Conservation (phyloP, 352 stramenopile species). For the Globisporangium uncinulatum region DNA sequence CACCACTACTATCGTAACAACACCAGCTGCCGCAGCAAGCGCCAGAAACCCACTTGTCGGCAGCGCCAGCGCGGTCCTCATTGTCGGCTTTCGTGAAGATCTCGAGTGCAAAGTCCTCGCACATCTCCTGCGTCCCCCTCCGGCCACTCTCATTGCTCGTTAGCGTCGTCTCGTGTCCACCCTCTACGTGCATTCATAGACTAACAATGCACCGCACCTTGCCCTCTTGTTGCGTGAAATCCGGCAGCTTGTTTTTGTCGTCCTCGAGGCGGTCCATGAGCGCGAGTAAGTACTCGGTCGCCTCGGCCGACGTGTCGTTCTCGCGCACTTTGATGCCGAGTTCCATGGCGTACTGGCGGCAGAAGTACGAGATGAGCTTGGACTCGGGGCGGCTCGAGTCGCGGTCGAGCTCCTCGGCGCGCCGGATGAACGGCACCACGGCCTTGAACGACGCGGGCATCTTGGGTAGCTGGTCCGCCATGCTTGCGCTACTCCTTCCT, state of each 20-base stretch:
- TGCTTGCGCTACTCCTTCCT: constrained; percentile 17
- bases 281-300: constrained; percentile 85
- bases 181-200: neutral
- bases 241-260: constrained; percentile 87
- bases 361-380: constrained; percentile 95
- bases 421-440: constrained; percentile 91
- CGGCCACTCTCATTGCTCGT: neutral
- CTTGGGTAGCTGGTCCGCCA: constrained; percentile 55
- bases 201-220: constrained; percentile 42
- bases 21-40: neutral
- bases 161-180: neutral
- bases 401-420: constrained; percentile 93
- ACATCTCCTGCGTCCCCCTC: constrained; percentile 52
- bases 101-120: constrained; percentile 85
- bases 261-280: constrained; percentile 90
- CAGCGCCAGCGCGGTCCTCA: constrained; percentile 87
- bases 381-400: constrained; percentile 88
- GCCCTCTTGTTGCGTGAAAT: constrained; percentile 89
- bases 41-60: constrained; percentile 73
- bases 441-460: constrained; percentile 93
- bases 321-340: constrained; percentile 83
- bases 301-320: constrained; percentile 65
- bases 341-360: constrained; percentile 86
- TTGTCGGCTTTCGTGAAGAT: constrained; percentile 94
- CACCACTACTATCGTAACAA: neutral